Evolutionary conservation across 345 rosid genomes (phyloP), one percentile per base, ranked within the genome.

Genomic region (Noccaea caerulescens): DNA sequence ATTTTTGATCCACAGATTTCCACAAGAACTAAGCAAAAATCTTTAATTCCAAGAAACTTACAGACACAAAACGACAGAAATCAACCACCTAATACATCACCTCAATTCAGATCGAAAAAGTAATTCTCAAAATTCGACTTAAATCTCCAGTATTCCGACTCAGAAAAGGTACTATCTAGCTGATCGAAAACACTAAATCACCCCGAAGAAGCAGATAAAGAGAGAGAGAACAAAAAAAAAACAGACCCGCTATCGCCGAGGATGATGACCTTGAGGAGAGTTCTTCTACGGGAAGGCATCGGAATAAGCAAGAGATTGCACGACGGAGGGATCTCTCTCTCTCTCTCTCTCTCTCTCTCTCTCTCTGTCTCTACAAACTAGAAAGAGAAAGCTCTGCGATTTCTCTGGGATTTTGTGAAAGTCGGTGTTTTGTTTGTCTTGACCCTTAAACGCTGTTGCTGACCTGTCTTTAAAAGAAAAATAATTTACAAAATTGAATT

Each of bases 221-320:
- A 58, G 3, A 63, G 62, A 59, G 6, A 57, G 6, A 7, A 1
- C 6, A 7, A 1, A 34, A 42, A 43, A 10, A 25, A 46, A 53
- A 72, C 82, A 18, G 58, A 93, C 98, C 97, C 98, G 83, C 97
- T 91, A 71, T 93, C 98, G 58, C 97, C 97, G 83, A 93, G 97
- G 80, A 93, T 88, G 82, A 93, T 93, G 87, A 93, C 94, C 89
- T 91, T 91, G 73, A 88, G 79, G 70, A 93, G 97, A 78, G 90
- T 93, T 60, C 93, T 83, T 70, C 98, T 73, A 47, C 97, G 96
- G 37, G 97, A 87, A 63, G 97, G 84, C 97, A 90, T 69, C 83
- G 81, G 67, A 16, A 25, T 43, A 63, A 47, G 36, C 3, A 23
- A 34, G 65, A 57, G 53, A 60, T 18, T 13, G 57, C 61, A 39